Base-by-base conservation (phyloP, 202 grass and related monocot genomes). In the Hordeum pubiflorum region DNA sequence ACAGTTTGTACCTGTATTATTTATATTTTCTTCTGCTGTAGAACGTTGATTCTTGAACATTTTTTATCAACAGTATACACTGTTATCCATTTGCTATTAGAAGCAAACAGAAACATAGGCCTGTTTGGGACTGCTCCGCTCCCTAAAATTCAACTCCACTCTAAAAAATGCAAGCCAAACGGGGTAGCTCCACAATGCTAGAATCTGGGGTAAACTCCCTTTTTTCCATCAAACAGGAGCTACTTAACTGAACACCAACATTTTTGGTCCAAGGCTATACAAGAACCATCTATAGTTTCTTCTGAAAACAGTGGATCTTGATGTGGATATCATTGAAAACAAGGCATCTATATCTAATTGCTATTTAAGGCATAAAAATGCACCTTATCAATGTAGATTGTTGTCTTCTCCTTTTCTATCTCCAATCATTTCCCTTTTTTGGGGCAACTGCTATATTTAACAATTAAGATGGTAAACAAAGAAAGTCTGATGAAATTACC, bases 1-100 rank as follows among this genome's bases (percentile, higher is more conserved):
- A 9, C 22, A 59, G 22, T 72, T 1, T 32, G 23, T 72, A 50
- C 23, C 22, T 4, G 12, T 48, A 10, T 50, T 72, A 26, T 46
- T 71, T 70, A 13, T 46, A 48, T 48, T 24, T 24, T 41, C 12
- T 48, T 48, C 22, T 48, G 39, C 22, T 3, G 6, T 71, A 71
- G 43, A 52, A 10, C 0, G 4, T 83, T 24, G 27, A 63, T 75
- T 59, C 37, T 67, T 82, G 44, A 89, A 78, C 59, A 65, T 78
- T 48, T 50, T 50, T 50, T 0, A 0, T 50, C 11, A 23, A 70
- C 24, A 72, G 1, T 32, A 26, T 62, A 9, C 22, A 39, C 39
- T 77, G 32, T 72, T 43, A 39, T 34, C 21, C 62, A n/a, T 88
- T 77, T 2, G 2, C 26, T 43, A 63, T 83, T 58, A 6, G 7